These are phyloP conservation scores for Ensete ventricosum DNA, from an alignment of 176 grass and related monocot genomes.

Conservation along the genomic window DNA sequence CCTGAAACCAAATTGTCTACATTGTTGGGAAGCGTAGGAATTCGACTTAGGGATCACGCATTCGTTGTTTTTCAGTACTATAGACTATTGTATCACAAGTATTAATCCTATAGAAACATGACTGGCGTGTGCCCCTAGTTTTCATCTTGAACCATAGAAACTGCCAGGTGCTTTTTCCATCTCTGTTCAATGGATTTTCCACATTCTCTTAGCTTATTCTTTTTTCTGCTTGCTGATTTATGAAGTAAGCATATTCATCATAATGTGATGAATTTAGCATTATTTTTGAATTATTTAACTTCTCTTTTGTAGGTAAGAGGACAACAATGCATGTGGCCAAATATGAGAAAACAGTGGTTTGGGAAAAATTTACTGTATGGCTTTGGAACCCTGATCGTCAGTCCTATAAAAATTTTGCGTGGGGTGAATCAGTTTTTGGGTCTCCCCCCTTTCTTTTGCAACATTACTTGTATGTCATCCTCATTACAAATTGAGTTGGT, in stretches of 20 bases:
- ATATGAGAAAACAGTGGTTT: constrained; percentile 65
- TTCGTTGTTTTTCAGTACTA: background rate
- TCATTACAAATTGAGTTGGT: constrained; percentile 92
- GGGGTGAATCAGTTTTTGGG: constrained; percentile 67
- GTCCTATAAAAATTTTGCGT: constrained; percentile 71
- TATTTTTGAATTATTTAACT: background rate
- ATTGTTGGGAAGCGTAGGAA: background rate
- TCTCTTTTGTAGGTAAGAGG: constrained; percentile 51
- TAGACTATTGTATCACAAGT: background rate
- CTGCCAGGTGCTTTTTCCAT: background rate
- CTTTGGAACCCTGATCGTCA: constrained; percentile 49
- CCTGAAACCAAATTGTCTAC: background rate
- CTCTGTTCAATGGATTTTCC: background rate
- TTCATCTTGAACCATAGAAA: background rate
- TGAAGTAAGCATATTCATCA: background rate
- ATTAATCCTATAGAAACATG: background rate
- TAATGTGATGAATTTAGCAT: background rate
- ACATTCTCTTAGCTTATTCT: too few relatives aligned
- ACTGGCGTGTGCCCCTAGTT: background rate
- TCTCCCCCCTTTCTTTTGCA: constrained; percentile 52
- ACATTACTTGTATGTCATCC: constrained; percentile 56
- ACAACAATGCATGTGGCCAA: constrained; percentile 49
- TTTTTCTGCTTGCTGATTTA: constrained; percentile 3
- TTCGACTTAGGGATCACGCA: background rate
- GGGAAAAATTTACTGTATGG: constrained; percentile 72